These are phyloP conservation scores for Ustilago xerochloae DNA, from an alignment of 1,284 basidiomycete species.

Conservation along the genomic window DNA sequence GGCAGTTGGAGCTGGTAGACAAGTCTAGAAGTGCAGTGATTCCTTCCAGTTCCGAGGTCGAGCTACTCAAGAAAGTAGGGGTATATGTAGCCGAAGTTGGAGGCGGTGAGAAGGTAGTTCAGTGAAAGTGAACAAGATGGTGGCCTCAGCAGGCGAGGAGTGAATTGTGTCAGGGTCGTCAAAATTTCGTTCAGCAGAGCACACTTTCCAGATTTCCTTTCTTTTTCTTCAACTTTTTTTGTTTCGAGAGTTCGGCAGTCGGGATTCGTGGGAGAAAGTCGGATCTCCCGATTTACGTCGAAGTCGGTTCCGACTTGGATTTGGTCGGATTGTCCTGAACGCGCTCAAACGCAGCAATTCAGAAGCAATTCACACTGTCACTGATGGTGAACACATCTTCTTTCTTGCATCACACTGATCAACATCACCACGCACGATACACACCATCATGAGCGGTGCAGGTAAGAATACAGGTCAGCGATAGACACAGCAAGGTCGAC, in stretches of 20 bases:
- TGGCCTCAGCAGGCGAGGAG: background rate
- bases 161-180: slow-evolving; percentile 12
- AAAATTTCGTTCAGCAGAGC: slow-evolving; percentile 19
- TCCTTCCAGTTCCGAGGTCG: no score
- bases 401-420: slow-evolving; percentile 19
- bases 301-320: slow-evolving; percentile 37
- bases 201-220: background rate
- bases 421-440: slow-evolving; percentile 13
- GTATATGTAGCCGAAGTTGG: slow-evolving; percentile 11
- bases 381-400: background rate
- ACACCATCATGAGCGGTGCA: slow-evolving; percentile 44
- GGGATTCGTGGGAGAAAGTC: slow-evolving; percentile 14
- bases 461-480: slow-evolving; percentile 13
- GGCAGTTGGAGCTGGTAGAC: no score
- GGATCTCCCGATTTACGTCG: slow-evolving; percentile 25
- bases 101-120: no score
- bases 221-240: background rate
- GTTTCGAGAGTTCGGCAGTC: background rate
- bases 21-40: no score
- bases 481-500: background rate
- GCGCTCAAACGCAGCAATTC: slow-evolving; percentile 3
- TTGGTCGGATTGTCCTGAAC: slow-evolving; percentile 17
- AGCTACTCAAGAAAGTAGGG: no score
- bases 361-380: background rate
- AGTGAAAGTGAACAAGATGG: background rate